A percentile compares a stretch with the other conserved stretches of the same genome.
Conservation (phyloP, 2,329 filamentous ascomycete genomes). For the Talaromyces sp. region DNA sequence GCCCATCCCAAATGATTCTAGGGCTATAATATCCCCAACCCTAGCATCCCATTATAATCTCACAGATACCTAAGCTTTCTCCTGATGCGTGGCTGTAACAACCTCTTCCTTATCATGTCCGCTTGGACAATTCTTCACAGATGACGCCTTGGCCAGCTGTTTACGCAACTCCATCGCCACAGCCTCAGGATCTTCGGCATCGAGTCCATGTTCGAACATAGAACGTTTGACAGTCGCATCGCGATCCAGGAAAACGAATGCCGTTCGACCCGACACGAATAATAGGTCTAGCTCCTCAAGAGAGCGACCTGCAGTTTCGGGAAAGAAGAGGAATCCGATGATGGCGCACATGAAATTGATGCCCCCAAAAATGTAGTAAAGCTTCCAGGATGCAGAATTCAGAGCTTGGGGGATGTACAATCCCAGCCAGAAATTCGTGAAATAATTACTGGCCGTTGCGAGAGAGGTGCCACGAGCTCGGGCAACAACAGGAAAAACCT, state of each 20-base stretch:
- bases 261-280: background rate
- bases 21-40: no score
- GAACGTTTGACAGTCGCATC: background rate
- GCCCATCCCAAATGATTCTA: no score
- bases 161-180: slow-evolving; percentile 1
- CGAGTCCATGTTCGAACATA: background rate
- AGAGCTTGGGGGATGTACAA: slow-evolving; percentile 34
- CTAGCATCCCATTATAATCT: background rate
- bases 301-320: slow-evolving; percentile 19
- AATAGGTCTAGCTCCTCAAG: slow-evolving; percentile 7
- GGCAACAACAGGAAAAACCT: slow-evolving; percentile 27
- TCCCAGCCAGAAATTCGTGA: slow-evolving; percentile 25
- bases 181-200: background rate
- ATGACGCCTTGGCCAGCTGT: slow-evolving; percentile 1
- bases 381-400: slow-evolving; percentile 31
- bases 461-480: slow-evolving; percentile 24
- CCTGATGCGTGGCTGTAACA: background rate
- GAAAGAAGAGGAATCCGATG: slow-evolving; percentile 33
- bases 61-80: background rate
- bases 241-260: background rate
- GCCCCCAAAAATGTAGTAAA: slow-evolving; percentile 37
- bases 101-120: no score
- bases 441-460: slow-evolving; percentile 26
- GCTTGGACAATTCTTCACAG: background rate
- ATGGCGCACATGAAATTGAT: slow-evolving; percentile 31